Percentiles rank a stretch among this genome's conserved stretches.
Conservation (phyloP, 192 early-diverging fungal species). For the Mortierella hygrophila region DNA sequence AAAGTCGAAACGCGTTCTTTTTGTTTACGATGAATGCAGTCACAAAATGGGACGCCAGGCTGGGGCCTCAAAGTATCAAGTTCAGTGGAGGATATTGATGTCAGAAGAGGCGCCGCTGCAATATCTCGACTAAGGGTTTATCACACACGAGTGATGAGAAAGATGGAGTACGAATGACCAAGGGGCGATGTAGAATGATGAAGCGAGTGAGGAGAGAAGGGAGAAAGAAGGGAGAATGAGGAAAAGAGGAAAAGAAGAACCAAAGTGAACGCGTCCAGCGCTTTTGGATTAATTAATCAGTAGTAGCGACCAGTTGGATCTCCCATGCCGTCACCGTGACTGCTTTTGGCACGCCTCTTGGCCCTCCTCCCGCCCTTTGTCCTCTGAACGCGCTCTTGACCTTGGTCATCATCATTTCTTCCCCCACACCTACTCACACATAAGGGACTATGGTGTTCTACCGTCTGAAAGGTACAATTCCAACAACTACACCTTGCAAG, state of each 20-base stretch:
- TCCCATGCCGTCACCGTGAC: background rate
- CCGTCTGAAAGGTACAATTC: slow-evolving; percentile 44
- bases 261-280: background rate
- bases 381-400: background rate
- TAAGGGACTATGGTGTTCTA: slow-evolving; percentile 53
- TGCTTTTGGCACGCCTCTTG: background rate
- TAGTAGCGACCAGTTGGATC: background rate
- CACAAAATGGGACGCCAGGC: background rate
- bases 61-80: background rate
- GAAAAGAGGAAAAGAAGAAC: background rate
- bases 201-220: background rate
- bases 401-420: background rate
- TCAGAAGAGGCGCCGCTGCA: background rate
- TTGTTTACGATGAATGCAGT: background rate
- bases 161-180: background rate
- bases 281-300: background rate
- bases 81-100: background rate
- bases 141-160: background rate
- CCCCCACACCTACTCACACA: background rate
- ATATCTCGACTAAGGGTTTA: background rate
- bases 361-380: background rate
- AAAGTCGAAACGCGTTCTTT: background rate
- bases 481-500: background rate
- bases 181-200: background rate
- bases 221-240: background rate